These are phyloP conservation scores for Hortiboletus flavorubellus DNA, from an alignment of 768 basidiomycete genomes.

Conservation along the genomic window DNA sequence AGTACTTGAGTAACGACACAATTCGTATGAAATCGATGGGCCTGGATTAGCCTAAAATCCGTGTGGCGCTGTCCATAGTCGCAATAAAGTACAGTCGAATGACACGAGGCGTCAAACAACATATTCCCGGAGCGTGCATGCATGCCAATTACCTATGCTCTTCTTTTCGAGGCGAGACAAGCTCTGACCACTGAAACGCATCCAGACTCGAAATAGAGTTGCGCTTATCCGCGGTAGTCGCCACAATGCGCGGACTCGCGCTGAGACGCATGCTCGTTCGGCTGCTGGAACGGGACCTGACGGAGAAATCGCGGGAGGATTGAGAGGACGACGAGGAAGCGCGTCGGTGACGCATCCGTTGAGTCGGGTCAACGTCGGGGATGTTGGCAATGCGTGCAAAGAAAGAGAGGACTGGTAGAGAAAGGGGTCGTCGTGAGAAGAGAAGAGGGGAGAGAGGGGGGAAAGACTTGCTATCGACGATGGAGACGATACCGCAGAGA, in stretches of 20 bases:
- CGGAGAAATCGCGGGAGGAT: conserved; percentile 39
- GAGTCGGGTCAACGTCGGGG: conserved; percentile 69
- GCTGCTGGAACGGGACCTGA: conserved; percentile 42
- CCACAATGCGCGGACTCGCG: conserved; percentile 31
- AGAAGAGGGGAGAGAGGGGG: neutral
- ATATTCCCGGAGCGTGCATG: neutral
- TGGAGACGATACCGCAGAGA: conserved; percentile 74
- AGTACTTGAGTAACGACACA: neutral
- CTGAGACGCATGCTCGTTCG: conserved; percentile 36
- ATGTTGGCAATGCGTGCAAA: conserved; percentile 76
- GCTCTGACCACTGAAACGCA: conserved; percentile 33
- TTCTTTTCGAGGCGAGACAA: conserved; percentile 31
- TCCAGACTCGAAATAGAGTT: conserved; percentile 31
- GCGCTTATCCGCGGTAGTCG: conserved; percentile 29
- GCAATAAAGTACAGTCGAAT: conserved; percentile 8
- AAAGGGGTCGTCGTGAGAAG: neutral
- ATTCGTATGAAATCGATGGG: neutral
- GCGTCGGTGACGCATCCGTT: conserved; percentile 75
- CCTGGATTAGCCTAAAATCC: neutral
- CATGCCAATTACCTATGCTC: conserved; percentile 17
- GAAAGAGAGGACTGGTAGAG: conserved; percentile 60
- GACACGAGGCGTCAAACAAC: neutral
- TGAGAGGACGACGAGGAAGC: conserved; percentile 70
- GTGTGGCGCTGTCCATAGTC: neutral
- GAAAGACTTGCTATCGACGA: conserved; percentile 65